Evolutionary conservation across 2,329 filamentous ascomycete species (phyloP).

Genomic region (Calycina herbarum): DNA sequence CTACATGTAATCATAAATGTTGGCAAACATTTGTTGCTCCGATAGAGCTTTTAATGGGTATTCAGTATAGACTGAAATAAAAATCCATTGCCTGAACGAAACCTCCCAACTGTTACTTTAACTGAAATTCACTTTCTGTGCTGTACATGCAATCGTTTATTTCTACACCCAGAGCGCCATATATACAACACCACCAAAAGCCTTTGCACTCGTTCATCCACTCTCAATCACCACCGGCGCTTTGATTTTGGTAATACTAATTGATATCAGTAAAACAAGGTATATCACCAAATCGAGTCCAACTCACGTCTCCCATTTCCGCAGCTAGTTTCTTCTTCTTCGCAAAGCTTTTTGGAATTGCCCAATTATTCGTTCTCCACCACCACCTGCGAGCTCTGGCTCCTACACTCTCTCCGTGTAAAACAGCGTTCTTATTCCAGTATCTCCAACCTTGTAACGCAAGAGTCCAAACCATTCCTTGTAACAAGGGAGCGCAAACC

Average conservation of each 20-base stretch:
- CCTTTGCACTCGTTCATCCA: not conserved
- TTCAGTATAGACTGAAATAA: not conserved
- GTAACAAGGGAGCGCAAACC: conserved; percentile 70
- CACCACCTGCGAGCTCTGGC: conserved; percentile 85
- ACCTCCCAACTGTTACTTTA: not conserved
- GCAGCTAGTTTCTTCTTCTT: conserved; percentile 38
- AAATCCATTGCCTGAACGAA: not conserved
- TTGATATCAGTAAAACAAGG: conserved; percentile 32
- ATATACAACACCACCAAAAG: not conserved
- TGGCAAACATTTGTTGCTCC: not conserved
- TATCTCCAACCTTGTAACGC: conserved; percentile 83
- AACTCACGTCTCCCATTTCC: conserved; percentile 44
- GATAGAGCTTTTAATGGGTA: conserved; percentile 5
- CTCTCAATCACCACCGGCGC: conserved; percentile 24
- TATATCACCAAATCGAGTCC: conserved; percentile 12
- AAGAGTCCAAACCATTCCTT: conserved; percentile 88
- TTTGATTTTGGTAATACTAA: conserved; percentile 35
- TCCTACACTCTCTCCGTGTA: conserved; percentile 75
- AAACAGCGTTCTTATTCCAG: conserved; percentile 78
- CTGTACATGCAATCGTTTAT: not conserved
- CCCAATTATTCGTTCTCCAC: conserved; percentile 94
- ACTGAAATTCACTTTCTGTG: not conserved
- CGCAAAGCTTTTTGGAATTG: conserved; percentile 50
- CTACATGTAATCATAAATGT: conserved; percentile 3
- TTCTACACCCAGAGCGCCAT: not conserved